Conservation (phyloP, 345 rosid genomes). For the Populus alba region DNA sequence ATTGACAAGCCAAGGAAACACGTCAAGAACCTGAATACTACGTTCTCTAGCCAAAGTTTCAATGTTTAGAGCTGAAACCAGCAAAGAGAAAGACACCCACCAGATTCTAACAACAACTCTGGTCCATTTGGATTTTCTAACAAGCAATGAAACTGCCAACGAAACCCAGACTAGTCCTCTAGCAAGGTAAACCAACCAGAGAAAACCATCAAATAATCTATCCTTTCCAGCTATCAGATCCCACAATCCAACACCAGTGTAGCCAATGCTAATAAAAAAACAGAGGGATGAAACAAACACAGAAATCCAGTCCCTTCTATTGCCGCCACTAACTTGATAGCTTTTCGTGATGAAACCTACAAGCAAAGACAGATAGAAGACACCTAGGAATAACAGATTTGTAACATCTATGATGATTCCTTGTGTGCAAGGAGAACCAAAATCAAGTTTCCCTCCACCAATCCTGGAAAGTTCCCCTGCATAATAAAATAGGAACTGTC, state of each 20-base stretch:
- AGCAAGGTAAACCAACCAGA: constrained; percentile 38
- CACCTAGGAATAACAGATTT: constrained; percentile 50
- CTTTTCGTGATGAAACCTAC: constrained; percentile 25
- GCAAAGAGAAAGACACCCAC: constrained; percentile 61
- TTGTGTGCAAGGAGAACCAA: constrained; percentile 49
- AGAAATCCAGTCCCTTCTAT: constrained; percentile 42
- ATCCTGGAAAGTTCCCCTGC: constrained; percentile 53
- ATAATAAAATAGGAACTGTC: neutral
- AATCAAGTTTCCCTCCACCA: constrained; percentile 43
- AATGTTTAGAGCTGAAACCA: constrained; percentile 44
- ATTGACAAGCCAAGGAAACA: constrained; percentile 46
- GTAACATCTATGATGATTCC: constrained; percentile 51
- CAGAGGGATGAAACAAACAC: constrained; percentile 42
- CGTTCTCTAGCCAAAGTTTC: constrained; percentile 31
- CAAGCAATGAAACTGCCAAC: constrained; percentile 56
- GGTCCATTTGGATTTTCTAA: constrained; percentile 41
- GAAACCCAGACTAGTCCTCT: constrained; percentile 64
- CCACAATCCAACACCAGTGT: constrained; percentile 41
- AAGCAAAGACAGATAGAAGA: constrained; percentile 53
- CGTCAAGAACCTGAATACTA: constrained; percentile 33
- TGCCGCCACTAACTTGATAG: neutral
- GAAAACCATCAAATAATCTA: constrained; percentile 4
- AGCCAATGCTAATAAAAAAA: constrained; percentile 39
- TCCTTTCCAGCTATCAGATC: constrained; percentile 17
- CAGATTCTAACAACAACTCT: constrained; percentile 44